These are phyloP conservation scores for Marasmius tenuissimus DNA, from an alignment of 1,284 basidiomycete species.

Conservation along the genomic window DNA sequence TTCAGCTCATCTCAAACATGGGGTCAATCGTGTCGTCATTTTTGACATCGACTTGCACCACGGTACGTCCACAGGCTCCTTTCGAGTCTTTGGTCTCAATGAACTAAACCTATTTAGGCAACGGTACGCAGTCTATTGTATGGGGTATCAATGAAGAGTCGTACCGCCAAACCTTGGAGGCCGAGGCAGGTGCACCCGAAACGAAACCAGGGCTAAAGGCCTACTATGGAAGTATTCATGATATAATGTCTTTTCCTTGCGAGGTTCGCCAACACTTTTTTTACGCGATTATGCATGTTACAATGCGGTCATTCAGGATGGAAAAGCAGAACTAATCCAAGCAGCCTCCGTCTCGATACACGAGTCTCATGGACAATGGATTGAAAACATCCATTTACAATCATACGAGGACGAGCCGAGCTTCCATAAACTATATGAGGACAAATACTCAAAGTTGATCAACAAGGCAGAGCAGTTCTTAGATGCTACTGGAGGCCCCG, in stretches of 20 bases:
- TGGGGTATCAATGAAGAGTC: slow-evolving; percentile 94
- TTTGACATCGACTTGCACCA: slow-evolving; percentile 96
- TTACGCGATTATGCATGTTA: background rate
- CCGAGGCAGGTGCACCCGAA: slow-evolving; percentile 35
- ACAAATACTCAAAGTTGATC: slow-evolving; percentile 72
- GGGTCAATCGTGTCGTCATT: slow-evolving; percentile 79
- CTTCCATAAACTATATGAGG: slow-evolving; percentile 77
- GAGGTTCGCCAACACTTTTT: slow-evolving; percentile 53
- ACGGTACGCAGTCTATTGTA: slow-evolving; percentile 89
- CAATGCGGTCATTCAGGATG: slow-evolving; percentile 55
- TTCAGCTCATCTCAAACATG: slow-evolving; percentile 78
- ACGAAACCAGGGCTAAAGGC: slow-evolving; percentile 61
- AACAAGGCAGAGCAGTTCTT: slow-evolving; percentile 75
- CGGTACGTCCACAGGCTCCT: slow-evolving; percentile 39
- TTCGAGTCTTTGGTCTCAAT: background rate
- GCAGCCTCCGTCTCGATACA: slow-evolving; percentile 84
- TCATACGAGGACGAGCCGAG: slow-evolving; percentile 72
- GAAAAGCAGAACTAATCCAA: slow-evolving; percentile 75
- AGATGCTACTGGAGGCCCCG: slow-evolving; percentile 59
- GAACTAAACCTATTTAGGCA: slow-evolving; percentile 49
- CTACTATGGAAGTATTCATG: slow-evolving; percentile 90
- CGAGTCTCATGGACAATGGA: slow-evolving; percentile 86
- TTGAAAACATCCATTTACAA: slow-evolving; percentile 90
- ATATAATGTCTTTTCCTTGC: slow-evolving; percentile 90
- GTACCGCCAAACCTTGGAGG: slow-evolving; percentile 64